Conservation (phyloP, 176 grass and related monocot genomes). For the Leersia perrieri region DNA sequence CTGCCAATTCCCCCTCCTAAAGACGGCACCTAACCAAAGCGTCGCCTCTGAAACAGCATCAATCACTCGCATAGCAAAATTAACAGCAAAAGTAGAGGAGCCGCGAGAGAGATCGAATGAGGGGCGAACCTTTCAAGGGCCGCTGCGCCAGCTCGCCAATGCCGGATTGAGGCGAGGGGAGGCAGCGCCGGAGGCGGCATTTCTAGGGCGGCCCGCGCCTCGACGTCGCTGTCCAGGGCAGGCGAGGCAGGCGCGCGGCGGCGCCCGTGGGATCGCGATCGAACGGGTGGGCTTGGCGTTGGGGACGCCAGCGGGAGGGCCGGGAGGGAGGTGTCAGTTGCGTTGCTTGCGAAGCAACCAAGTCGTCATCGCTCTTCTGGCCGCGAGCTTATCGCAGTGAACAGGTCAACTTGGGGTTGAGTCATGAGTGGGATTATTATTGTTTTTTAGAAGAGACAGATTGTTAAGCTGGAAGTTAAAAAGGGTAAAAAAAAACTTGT, state of each 20-base stretch:
- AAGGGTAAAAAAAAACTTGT: no score
- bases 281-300: slow-evolving; percentile 11
- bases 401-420: slow-evolving; percentile 10
- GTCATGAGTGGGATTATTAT: not conserved
- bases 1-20: not conserved
- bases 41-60: not conserved
- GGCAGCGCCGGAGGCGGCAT: slow-evolving; percentile 3
- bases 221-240: slow-evolving; percentile 24
- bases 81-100: not conserved
- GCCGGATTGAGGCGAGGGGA: not conserved
- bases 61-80: not conserved
- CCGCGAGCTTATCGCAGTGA: slow-evolving; percentile 24
- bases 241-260: not conserved
- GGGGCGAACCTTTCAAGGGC: not conserved
- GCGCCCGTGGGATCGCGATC: slow-evolving; percentile 44
- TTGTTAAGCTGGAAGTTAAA: no score
- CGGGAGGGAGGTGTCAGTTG: not conserved
- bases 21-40: not conserved
- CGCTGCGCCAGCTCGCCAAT: slow-evolving; percentile 10
- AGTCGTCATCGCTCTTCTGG: not conserved
- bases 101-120: not conserved
- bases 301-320: not conserved
- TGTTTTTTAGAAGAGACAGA: no score
- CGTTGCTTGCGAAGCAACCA: slow-evolving; percentile 19
- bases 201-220: slow-evolving; percentile 9